Base-by-base conservation (phyloP, 1,284 basidiomycete genomes). In the Moesziomyces sp. region DNA sequence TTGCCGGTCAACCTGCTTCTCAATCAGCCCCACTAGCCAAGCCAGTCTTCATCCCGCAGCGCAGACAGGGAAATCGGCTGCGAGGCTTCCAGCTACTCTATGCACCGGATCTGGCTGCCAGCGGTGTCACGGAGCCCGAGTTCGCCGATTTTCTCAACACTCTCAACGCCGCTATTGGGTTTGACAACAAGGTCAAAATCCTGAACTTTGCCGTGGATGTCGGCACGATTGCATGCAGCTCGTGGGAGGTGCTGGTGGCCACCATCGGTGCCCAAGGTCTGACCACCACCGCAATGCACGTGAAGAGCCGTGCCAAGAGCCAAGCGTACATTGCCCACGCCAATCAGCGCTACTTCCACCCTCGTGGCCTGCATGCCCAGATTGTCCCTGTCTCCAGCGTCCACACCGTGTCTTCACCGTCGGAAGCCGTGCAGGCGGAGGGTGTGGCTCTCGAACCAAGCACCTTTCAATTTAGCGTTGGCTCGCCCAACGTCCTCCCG, bases 11-110 rank as follows among this genome's bases (percentile, higher is more conserved):
- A 3, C 54, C 60, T 2, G 23, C 52, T 24, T n/a, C 33, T 5
- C 33, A 56, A 3, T 55, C 61, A 19, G 46, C 23, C 9, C 54
- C 52, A 19, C 55, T 65, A 3, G 26, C 40, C 0, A 54, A 54
- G 30, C 51, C 63, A 11, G 63, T 65, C 44, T 26, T 65, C 40
- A 65, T 65, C 16, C 62, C 62, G 7, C 62, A 65, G 30, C 40
- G 62, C 13, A 53, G 62, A 24, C 62, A 58, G 7, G 51, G 24
- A 3, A 43, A 58, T 30, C 55, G 62, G 5, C 35, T 65, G 42
- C 62, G 62, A 16, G 62, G 62, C 40, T 58, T 65, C 24, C 62
- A 65, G 46, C 51, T 65, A 7, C 62, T 65, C 33, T 65, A 58
- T n/a, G 48, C 61, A 6, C 53, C 53, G 5, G 46, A 26, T 13